Conservation (phyloP, 2,329 filamentous ascomycete genomes). For the Talaromyces atroroseus region DNA sequence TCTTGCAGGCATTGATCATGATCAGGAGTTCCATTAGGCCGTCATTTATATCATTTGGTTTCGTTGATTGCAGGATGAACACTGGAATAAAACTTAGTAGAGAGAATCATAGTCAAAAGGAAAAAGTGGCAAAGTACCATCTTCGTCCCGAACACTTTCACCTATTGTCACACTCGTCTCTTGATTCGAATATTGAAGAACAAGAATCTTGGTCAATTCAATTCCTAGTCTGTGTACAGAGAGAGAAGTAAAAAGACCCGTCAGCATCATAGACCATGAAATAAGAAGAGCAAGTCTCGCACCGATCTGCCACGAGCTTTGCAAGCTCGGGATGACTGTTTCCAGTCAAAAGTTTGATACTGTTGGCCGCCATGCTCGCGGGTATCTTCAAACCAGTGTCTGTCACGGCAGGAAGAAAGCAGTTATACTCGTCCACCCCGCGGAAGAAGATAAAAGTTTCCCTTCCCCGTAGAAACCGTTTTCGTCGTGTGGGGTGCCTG, state of each 20-base stretch:
- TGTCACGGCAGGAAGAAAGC: background rate
- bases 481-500: slow-evolving; percentile 11
- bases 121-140: slow-evolving; percentile 52
- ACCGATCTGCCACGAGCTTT: slow-evolving; percentile 63
- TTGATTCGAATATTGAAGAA: slow-evolving; percentile 63
- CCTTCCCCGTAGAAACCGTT: slow-evolving; percentile 1
- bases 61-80: slow-evolving; percentile 93
- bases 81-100: slow-evolving; percentile 49
- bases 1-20: slow-evolving; percentile 94
- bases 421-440: background rate
- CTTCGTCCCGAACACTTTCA: slow-evolving; percentile 93
- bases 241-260: background rate
- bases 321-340: slow-evolving; percentile 70
- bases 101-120: slow-evolving; percentile 10
- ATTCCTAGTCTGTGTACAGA: slow-evolving; percentile 52
- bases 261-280: slow-evolving; percentile 1
- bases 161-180: slow-evolving; percentile 72
- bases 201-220: slow-evolving; percentile 63
- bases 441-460: slow-evolving; percentile 11
- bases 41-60: slow-evolving; percentile 95
- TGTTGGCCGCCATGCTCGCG: slow-evolving; percentile 57
- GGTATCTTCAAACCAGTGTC: background rate
- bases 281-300: slow-evolving; percentile 22
- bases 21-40: slow-evolving; percentile 97
- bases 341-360: slow-evolving; percentile 68